Percentiles rank a stretch among this genome's conserved stretches.
Evolutionary conservation across 805 yeast genomes (phyloP).

Genomic region (Hanseniaspora mollemarum): DNA sequence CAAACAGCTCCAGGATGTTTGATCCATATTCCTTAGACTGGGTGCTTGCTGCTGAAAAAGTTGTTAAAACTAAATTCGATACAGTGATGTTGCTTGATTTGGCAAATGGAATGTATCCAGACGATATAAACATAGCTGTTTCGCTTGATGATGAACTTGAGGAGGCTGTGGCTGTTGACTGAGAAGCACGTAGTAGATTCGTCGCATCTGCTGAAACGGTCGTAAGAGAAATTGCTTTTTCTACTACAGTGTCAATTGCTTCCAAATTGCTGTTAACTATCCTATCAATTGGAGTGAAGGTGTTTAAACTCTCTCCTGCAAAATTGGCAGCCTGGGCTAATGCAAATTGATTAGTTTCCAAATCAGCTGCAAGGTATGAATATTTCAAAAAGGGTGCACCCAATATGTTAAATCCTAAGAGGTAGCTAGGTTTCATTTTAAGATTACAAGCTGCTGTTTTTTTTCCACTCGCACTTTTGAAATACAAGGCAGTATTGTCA

Average conservation of each 20-base stretch:
- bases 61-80: conserved; percentile 1
- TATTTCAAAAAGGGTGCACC: conserved; percentile 49
- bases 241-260: too few relatives aligned
- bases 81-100: conserved; percentile 25
- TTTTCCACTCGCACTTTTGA: conserved; percentile 36
- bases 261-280: too few relatives aligned
- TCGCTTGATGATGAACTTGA: background rate
- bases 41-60: conserved; percentile 1
- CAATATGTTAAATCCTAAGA: conserved; percentile 40
- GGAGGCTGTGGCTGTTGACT: background rate
- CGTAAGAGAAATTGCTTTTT: too few relatives aligned
- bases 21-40: conserved; percentile 17
- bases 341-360: conserved; percentile 45
- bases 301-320: conserved; percentile 16
- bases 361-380: conserved; percentile 52
- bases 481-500: conserved; percentile 33
- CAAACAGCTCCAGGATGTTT: conserved; percentile 16
- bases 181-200: too few relatives aligned
- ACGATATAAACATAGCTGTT: conserved; percentile 25
- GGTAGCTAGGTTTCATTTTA: conserved; percentile 38
- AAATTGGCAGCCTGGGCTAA: conserved; percentile 38
- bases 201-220: background rate
- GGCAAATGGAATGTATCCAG: conserved; percentile 45
- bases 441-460: conserved; percentile 43
- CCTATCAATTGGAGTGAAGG: background rate